Conservation (phyloP, 345 rosid genomes). For the Gossypium turneri region DNA sequence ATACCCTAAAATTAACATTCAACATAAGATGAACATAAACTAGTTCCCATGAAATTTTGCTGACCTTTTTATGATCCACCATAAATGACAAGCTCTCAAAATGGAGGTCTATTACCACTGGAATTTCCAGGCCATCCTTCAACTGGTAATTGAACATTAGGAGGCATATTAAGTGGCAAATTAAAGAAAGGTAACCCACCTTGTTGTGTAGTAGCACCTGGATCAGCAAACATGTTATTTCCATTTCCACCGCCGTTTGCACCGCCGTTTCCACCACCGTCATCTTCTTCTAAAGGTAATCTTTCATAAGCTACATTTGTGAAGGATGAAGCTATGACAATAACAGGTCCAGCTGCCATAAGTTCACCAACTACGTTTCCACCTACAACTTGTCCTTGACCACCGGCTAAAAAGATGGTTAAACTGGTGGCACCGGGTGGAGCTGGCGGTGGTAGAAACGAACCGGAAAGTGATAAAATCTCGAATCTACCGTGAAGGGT, state of each 20-base stretch:
- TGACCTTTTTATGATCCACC: conserved; percentile 26
- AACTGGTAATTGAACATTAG: conserved; percentile 63
- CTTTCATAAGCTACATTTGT: conserved; percentile 94
- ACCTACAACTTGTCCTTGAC: conserved; percentile 92
- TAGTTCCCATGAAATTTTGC: conserved; percentile 21
- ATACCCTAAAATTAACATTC: conserved; percentile 24
- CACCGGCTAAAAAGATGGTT: conserved; percentile 77
- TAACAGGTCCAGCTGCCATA: conserved; percentile 89
- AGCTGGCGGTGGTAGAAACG: conserved; percentile 93
- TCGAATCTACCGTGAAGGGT: conserved; percentile 89
- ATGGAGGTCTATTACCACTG: conserved; percentile 52
- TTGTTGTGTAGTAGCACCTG: conserved; percentile 20
- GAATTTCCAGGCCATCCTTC: conserved; percentile 80
- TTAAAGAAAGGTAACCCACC: conserved; percentile 88
- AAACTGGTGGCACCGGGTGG: conserved; percentile 94
- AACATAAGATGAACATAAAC: conserved; percentile 4
- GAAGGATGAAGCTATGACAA: conserved; percentile 86
- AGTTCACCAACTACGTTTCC: conserved; percentile 97
- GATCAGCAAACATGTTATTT: conserved; percentile 43
- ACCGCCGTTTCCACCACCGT: conserved; percentile 36
- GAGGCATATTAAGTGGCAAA: conserved; percentile 70
- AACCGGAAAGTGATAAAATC: conserved; percentile 83
- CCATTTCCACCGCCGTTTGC: conserved; percentile 37
- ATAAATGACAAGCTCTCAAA: conserved; percentile 31
- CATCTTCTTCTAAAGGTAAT: conserved; percentile 86